These are phyloP conservation scores for Thalassiosira profunda DNA, from an alignment of 108 stramenopile species.

Conservation along the genomic window DNA sequence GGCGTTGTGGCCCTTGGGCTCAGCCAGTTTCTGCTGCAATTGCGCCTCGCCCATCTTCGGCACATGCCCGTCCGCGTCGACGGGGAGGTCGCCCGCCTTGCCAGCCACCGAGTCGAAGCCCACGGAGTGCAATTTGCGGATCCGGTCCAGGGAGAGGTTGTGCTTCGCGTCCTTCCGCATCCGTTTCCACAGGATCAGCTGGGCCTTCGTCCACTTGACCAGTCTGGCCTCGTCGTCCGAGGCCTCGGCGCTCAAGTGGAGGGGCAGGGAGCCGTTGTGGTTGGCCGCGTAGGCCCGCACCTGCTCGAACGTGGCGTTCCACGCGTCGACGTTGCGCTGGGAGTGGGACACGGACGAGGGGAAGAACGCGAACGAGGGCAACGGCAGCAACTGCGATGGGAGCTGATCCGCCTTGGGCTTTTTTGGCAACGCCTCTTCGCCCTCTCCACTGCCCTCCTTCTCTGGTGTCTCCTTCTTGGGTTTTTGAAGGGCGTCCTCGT, in stretches of 20 bases:
- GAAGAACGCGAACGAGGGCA: constrained; percentile 9
- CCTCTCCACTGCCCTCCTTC: too few relatives aligned
- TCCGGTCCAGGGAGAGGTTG: constrained; percentile 10
- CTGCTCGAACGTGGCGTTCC: constrained; percentile 3
- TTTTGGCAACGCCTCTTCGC: too few relatives aligned
- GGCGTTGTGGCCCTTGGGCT: too few relatives aligned
- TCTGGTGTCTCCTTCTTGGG: background rate
- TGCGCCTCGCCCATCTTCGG: too few relatives aligned
- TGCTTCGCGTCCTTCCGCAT: constrained; percentile 9
- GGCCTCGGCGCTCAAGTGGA: background rate
- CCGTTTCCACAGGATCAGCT: background rate
- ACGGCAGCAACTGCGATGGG: background rate
- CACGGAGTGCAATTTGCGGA: background rate
- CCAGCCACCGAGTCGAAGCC: background rate
- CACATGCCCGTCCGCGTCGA: too few relatives aligned
- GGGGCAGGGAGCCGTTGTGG: background rate
- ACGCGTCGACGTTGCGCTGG: background rate
- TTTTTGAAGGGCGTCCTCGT: background rate
- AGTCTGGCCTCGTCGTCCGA: background rate
- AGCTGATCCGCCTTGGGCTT: background rate
- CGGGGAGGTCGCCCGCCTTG: too few relatives aligned
- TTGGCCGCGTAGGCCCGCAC: background rate
- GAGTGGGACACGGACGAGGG: background rate
- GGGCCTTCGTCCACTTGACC: constrained; percentile 6
- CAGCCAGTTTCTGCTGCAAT: too few relatives aligned